Base-by-base conservation (phyloP, 805 yeast genomes). In the Kurtzmaniella fragi region DNA sequence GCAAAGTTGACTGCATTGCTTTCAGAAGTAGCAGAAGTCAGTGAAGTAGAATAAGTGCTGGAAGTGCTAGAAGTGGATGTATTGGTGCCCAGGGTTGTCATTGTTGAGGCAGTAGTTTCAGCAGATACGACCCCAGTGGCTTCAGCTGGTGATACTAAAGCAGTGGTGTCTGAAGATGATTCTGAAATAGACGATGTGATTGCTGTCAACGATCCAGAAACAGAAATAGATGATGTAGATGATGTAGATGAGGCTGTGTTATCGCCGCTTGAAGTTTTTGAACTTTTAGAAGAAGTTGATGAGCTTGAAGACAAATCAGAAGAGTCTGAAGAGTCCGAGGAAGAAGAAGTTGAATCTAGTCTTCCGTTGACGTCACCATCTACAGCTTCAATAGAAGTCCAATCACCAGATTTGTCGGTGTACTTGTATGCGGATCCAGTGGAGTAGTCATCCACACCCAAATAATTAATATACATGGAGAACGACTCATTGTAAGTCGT, bases 401-500 rank as follows among this genome's bases (percentile, higher is more conserved):
- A 78, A 20, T 57, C 47, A 39, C 88, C 89, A 8, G 77, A 50
- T 28, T 64, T 57, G 47, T 74, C 85, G 34, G 64, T 52, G 52
- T 81, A 81, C 17, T 63, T 52, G 56, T 82, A 82, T 40, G 72
- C 69, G 2, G 65, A 49, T 34, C 88, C 89, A 14, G 78, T 62
- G 2, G 86, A 80, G 54, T 80, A 82, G 57, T 82, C 88, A 20
- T 77, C 67, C 15, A 84, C 80, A 17, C 68, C 54, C 37, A 86
- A 56, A 4, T 67, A 61, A 49, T 78, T 67, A 49, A 88, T 70
- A 46, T 69, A 53, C 83, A 84, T 81, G 16, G 76, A 51, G 59
- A 79, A 85, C 26, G 78, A 86, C 20, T 74, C 54, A 3, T 71
- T 37, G 50, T 77, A 82, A 54, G 83, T 81, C 10, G 87, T 77